A percentile compares a stretch with the other conserved stretches of the same genome.
phyloP scores from a whole-genome alignment of 2,329 filamentous ascomycete species.

The Stromatinia cepivora region DNA sequence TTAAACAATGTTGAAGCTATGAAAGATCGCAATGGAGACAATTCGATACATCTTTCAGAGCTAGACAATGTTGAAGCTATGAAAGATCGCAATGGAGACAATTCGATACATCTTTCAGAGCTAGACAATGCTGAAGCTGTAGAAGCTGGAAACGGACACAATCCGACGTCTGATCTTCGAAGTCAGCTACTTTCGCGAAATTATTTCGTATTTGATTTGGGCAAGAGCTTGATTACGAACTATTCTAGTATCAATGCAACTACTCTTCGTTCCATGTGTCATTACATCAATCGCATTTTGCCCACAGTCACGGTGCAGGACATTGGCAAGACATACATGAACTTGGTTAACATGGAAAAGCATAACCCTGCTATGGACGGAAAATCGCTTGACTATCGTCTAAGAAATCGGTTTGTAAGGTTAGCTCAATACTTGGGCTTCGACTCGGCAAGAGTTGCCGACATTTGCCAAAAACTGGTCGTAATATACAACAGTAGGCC shows the following conservation, averaged over 20 bases:
- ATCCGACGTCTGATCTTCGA: not conserved
- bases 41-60: too few species aligned
- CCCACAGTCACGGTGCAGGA: not conserved
- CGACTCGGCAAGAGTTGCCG: not conserved
- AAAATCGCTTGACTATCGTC: not conserved
- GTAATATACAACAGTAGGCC: not conserved
- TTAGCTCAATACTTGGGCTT: not conserved
- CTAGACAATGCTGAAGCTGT: not conserved
- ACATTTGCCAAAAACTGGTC: not conserved
- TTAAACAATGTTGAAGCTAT: too few species aligned
- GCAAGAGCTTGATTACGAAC: not conserved
- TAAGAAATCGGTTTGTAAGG: not conserved
- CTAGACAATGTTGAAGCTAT: not conserved
- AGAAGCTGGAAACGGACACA: not conserved
- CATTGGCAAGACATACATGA: not conserved
- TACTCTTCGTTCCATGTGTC: not conserved
- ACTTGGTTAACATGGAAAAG: rapidly evolving
- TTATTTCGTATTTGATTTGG: not conserved
- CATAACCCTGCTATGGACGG: not conserved
- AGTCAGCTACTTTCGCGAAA: not conserved
- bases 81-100: not conserved
- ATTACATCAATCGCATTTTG: not conserved
- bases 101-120: too few species aligned
- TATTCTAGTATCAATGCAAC: rapidly evolving
- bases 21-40: not conserved